These are phyloP conservation scores for Xylaria sp. DNA, from an alignment of 2,329 filamentous ascomycete genomes.

Conservation along the genomic window DNA sequence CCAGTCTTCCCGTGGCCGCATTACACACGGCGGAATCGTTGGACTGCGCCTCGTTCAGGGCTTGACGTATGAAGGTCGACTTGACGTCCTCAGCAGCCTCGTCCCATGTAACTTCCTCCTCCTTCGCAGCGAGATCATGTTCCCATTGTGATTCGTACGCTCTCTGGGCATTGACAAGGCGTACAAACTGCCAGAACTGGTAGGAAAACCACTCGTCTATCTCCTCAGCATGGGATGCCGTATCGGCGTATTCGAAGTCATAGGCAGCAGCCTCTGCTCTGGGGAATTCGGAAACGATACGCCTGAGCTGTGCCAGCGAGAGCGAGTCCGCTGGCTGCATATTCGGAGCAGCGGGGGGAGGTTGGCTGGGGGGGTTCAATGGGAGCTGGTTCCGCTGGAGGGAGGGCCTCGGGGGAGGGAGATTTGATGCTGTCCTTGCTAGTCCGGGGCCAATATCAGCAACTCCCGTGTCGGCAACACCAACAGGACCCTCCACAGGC, in stretches of 20 bases:
- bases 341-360: slow-evolving; percentile 33
- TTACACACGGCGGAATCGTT: slow-evolving; percentile 55
- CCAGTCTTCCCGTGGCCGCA: slow-evolving; percentile 61
- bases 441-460: slow-evolving; percentile 37
- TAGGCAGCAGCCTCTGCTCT: slow-evolving; percentile 74
- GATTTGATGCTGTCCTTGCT: slow-evolving; percentile 25
- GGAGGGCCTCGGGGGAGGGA: slow-evolving; percentile 35
- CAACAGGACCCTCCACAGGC: slow-evolving; percentile 34
- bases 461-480: slow-evolving; percentile 43
- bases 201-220: slow-evolving; percentile 98
- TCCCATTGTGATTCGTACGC: slow-evolving; percentile 81
- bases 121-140: slow-evolving; percentile 51
- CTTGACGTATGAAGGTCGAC: slow-evolving; percentile 60
- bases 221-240: slow-evolving; percentile 79
- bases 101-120: slow-evolving; percentile 66
- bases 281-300: slow-evolving; percentile 75
- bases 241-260: slow-evolving; percentile 82
- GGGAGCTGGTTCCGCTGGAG: slow-evolving; percentile 40
- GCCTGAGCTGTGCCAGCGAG: slow-evolving; percentile 74
- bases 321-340: slow-evolving; percentile 67
- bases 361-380: slow-evolving; percentile 40
- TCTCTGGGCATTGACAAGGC: slow-evolving; percentile 75
- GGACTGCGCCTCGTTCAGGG: slow-evolving; percentile 53
- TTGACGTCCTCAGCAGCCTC: slow-evolving; percentile 63
- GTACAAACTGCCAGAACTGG: slow-evolving; percentile 81